phyloP scores from a whole-genome alignment of 305 asterid genomes.

The Fraxinus xanthoxyloides region DNA sequence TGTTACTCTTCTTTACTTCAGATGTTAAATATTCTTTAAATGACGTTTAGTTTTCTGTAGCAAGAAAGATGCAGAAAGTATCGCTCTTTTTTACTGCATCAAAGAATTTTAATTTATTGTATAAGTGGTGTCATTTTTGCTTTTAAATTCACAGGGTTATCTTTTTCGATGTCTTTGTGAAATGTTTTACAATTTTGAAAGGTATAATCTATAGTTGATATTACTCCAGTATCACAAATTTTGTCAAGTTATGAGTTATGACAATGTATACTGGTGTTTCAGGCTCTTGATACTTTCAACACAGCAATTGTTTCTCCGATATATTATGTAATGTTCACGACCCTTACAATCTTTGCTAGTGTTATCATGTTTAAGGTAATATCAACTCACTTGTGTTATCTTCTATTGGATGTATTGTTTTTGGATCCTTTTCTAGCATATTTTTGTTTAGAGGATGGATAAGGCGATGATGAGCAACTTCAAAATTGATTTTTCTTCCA shows the following conservation, averaged over 20 bases:
- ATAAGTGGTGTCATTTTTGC: neutral
- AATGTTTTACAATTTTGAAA: neutral
- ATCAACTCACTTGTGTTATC: constrained; percentile 1
- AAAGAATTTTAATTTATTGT: neutral
- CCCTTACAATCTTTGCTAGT: constrained; percentile 81
- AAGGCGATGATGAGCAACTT: neutral
- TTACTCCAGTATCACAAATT: neutral
- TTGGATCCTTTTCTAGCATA: neutral
- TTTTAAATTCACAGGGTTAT: neutral
- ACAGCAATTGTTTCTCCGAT: constrained; percentile 88
- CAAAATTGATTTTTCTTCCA: neutral
- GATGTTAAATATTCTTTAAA: neutral
- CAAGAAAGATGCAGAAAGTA: neutral
- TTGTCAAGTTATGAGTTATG: neutral
- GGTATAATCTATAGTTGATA: neutral
- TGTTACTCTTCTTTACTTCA: neutral
- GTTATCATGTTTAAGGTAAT: constrained; percentile 84
- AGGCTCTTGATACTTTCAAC: constrained; percentile 94
- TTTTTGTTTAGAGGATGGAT: neutral
- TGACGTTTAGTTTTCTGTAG: neutral
- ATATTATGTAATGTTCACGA: constrained; percentile 84
- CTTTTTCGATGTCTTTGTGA: neutral
- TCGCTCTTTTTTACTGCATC: neutral
- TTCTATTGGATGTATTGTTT: neutral
- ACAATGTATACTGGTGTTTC: constrained; percentile 25